phyloP scores from a whole-genome alignment of 192 early-diverging fungal species.

The Rhizophagus clarus region DNA sequence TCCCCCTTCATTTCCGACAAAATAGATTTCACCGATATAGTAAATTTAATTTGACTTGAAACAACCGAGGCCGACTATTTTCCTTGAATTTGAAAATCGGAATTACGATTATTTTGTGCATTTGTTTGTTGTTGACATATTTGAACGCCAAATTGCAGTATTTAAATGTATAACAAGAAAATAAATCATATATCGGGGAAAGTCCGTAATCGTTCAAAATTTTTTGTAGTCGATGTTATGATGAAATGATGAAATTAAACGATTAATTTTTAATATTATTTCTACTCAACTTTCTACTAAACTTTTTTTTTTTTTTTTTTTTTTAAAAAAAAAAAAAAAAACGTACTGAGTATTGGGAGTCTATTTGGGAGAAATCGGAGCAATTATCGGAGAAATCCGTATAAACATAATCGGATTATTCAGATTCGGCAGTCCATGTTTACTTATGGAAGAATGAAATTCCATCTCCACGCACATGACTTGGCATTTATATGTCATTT shows the following conservation, averaged over 20 bases:
- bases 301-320: too few relatives aligned
- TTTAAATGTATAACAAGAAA: background rate
- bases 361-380: too few relatives aligned
- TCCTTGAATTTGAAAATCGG: background rate
- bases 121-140: background rate
- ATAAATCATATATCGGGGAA: background rate
- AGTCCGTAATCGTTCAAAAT: background rate
- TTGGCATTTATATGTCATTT: too few relatives aligned
- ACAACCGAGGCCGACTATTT: too few relatives aligned
- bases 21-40: background rate
- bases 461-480: too few relatives aligned
- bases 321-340: too few relatives aligned
- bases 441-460: too few relatives aligned
- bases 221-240: background rate
- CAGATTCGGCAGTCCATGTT: too few relatives aligned
- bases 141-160: background rate
- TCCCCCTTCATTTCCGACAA: background rate
- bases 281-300: too few relatives aligned
- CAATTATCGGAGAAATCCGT: too few relatives aligned
- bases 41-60: background rate
- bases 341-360: too few relatives aligned
- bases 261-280: background rate
- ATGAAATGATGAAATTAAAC: background rate
- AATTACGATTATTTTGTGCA: background rate
- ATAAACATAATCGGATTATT: too few relatives aligned